phyloP scores from a whole-genome alignment of 2,329 filamentous ascomycete genomes.

The Nectriaceae sp. region DNA sequence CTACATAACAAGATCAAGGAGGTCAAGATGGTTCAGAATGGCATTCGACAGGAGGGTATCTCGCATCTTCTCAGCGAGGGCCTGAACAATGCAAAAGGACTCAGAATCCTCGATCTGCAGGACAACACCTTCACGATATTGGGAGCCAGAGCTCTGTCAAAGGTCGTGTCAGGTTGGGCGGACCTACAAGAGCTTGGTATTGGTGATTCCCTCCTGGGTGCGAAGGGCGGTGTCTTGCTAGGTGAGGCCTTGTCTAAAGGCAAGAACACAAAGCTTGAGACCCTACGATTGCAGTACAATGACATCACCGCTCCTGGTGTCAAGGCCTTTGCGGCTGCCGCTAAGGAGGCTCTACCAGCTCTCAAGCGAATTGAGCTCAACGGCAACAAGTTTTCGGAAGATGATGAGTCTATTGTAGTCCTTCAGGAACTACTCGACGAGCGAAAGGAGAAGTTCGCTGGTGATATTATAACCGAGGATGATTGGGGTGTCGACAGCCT shows the following conservation, averaged over 20 bases:
- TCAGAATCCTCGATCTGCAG: slow-evolving; percentile 85
- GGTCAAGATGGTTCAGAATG: slow-evolving; percentile 98
- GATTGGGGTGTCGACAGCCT: slow-evolving; percentile 85
- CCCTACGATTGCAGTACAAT: slow-evolving; percentile 87
- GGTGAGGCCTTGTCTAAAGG: slow-evolving; percentile 73
- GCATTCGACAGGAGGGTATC: slow-evolving; percentile 93
- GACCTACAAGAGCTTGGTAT: slow-evolving; percentile 81
- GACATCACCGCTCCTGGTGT: slow-evolving; percentile 82
- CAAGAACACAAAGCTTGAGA: slow-evolving; percentile 77
- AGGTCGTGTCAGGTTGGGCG: slow-evolving; percentile 73
- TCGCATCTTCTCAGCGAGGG: slow-evolving; percentile 78
- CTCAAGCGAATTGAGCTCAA: slow-evolving; percentile 90
- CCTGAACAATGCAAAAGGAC: slow-evolving; percentile 65
- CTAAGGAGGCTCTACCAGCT: slow-evolving; percentile 67
- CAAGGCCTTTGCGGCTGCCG: slow-evolving; percentile 69
- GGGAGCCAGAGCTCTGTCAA: slow-evolving; percentile 77
- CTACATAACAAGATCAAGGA: slow-evolving; percentile 80
- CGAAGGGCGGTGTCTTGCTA: slow-evolving; percentile 74
- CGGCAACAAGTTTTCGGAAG: slow-evolving; percentile 91
- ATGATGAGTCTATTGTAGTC: slow-evolving; percentile 70
- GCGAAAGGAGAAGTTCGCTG: slow-evolving; percentile 73
- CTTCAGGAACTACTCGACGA: slow-evolving; percentile 73
- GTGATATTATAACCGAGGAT: slow-evolving; percentile 70
- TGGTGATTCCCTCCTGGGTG: slow-evolving; percentile 82
- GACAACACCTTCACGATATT: slow-evolving; percentile 93